These are phyloP conservation scores for Suillus discolor DNA, from an alignment of 768 basidiomycete genomes.

Conservation along the genomic window DNA sequence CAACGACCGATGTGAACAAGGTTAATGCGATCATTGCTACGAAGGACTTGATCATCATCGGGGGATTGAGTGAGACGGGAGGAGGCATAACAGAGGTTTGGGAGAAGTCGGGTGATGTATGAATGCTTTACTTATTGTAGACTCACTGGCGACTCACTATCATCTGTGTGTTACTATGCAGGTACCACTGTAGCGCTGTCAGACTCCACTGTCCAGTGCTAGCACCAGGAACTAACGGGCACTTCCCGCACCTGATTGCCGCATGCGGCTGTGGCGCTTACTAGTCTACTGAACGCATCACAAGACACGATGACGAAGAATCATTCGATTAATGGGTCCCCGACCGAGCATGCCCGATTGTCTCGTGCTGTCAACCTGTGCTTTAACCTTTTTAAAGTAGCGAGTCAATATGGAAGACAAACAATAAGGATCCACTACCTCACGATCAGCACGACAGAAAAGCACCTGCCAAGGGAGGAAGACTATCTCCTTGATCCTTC, in stretches of 20 bases:
- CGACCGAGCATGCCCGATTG: background rate
- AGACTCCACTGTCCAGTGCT: background rate
- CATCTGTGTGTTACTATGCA: background rate
- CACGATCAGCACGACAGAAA: background rate
- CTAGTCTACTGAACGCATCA: no score
- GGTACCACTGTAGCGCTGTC: background rate
- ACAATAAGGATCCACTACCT: background rate
- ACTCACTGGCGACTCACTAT: background rate
- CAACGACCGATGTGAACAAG: conserved; percentile 51
- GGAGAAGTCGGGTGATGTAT: conserved; percentile 25
- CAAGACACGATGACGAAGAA: background rate
- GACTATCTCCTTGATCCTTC: background rate
- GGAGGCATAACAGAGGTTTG: conserved; percentile 69
- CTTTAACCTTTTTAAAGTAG: background rate
- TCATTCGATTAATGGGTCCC: background rate
- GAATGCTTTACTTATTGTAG: background rate
- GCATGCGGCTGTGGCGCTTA: no score
- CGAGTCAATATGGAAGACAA: background rate
- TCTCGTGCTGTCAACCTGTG: background rate
- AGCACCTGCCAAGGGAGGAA: background rate
- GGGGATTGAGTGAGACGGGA: conserved; percentile 59
- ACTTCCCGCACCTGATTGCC: background rate
- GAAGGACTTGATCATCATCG: conserved; percentile 54
- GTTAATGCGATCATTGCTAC: conserved; percentile 63
- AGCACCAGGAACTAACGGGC: background rate